Percentiles rank a stretch among this genome's conserved stretches.
Evolutionary conservation across 345 rosid species (phyloP).

Genomic region (Populus deltoides): DNA sequence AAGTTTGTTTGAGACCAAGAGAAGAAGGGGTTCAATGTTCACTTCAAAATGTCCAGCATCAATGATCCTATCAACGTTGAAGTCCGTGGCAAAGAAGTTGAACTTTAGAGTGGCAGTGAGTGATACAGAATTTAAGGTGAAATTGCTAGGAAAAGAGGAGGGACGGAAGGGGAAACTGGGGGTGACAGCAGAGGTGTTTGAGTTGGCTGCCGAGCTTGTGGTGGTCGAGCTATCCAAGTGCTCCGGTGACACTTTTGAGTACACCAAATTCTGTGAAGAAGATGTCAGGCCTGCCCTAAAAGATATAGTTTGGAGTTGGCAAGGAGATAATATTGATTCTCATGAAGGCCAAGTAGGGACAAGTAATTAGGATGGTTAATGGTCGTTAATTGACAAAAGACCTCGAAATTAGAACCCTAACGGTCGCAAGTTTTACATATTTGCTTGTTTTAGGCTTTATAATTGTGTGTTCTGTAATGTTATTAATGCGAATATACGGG

Average conservation of each 20-base stretch:
- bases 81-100: slow-evolving; percentile 13
- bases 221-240: slow-evolving; percentile 33
- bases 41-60: slow-evolving; percentile 6
- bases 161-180: slow-evolving; percentile 40
- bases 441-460: too few relatives aligned
- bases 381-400: too few relatives aligned
- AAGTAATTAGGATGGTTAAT: neutral
- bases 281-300: slow-evolving; percentile 44
- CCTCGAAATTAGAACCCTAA: too few relatives aligned
- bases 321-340: slow-evolving; percentile 27
- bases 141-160: slow-evolving; percentile 15
- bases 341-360: neutral
- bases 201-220: slow-evolving; percentile 18
- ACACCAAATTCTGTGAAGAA: slow-evolving; percentile 39
- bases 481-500: too few relatives aligned
- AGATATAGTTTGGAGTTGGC: slow-evolving; percentile 50
- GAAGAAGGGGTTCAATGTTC: slow-evolving; percentile 23
- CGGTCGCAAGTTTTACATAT: too few relatives aligned
- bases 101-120: slow-evolving; percentile 10
- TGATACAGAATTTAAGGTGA: slow-evolving; percentile 8
- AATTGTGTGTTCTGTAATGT: too few relatives aligned
- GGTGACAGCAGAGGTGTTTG: slow-evolving; percentile 22
- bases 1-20: slow-evolving; percentile 13
- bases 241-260: slow-evolving; percentile 46
- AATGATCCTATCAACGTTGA: neutral